Percentiles rank a stretch among this genome's conserved stretches.
Evolutionary conservation across 1,284 basidiomycete species (phyloP).

Genomic region (Boletus chippewaensis): DNA sequence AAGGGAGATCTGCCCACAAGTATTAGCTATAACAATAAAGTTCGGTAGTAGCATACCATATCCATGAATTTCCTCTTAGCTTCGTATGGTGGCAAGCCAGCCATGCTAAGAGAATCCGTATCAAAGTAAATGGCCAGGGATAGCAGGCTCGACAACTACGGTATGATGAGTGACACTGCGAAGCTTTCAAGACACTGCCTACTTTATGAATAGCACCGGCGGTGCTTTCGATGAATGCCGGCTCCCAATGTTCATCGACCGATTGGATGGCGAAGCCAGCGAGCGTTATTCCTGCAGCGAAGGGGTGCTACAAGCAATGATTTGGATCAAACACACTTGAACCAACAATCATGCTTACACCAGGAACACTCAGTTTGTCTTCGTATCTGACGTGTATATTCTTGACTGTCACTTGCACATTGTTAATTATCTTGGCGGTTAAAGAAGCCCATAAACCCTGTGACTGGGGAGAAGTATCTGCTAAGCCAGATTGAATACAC

Average conservation of each 20-base stretch:
- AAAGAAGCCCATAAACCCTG: conserved; percentile 82
- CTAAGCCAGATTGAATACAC: neutral
- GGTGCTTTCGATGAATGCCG: conserved; percentile 93
- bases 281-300: conserved; percentile 90
- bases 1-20: conserved; percentile 54
- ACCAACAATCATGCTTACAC: conserved; percentile 43
- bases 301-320: conserved; percentile 67
- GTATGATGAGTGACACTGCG: conserved; percentile 10
- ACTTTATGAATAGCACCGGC: conserved; percentile 90
- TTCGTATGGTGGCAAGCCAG: conserved; percentile 60
- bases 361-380: conserved; percentile 89
- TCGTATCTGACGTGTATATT: conserved; percentile 97
- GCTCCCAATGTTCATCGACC: conserved; percentile 85
- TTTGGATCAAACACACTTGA: neutral
- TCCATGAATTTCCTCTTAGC: conserved; percentile 75
- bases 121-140: conserved; percentile 95
- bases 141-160: conserved; percentile 76
- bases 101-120: conserved; percentile 83
- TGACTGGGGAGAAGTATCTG: conserved; percentile 65
- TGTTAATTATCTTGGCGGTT: conserved; percentile 90
- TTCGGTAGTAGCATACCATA: conserved; percentile 45
- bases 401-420: conserved; percentile 92
- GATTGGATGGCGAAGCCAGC: conserved; percentile 92
- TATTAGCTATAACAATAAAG: conserved; percentile 2
- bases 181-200: neutral